Conservation (phyloP, 352 stramenopile species). For the Phytophthora pini region DNA sequence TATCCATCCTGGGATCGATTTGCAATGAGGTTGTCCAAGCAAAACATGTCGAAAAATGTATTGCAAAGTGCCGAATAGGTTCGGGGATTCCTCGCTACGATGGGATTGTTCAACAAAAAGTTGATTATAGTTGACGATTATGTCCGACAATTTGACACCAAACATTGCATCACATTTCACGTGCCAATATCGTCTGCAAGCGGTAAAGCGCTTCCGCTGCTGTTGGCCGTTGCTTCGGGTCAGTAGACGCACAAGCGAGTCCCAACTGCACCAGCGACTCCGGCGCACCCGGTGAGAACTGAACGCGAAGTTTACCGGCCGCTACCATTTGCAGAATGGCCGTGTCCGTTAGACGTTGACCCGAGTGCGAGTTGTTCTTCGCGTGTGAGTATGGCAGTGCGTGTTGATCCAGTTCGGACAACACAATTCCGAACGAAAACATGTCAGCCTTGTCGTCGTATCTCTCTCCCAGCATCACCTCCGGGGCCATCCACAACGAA, state of each 20-base stretch:
- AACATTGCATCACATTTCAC: conserved; percentile 21
- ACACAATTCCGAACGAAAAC: conserved; percentile 47
- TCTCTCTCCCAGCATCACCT: conserved; percentile 37
- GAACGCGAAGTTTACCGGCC: conserved; percentile 36
- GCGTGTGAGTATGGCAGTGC: conserved; percentile 31
- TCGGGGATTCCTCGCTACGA: conserved; percentile 19
- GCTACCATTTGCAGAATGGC: conserved; percentile 53
- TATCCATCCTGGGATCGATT: conserved; percentile 34
- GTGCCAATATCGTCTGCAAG: conserved; percentile 36
- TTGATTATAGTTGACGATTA: conserved; percentile 21
- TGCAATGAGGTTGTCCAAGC: conserved; percentile 7
- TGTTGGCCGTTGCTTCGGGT: conserved; percentile 39
- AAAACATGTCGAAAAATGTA: conserved; percentile 29
- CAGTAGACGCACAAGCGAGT: conserved; percentile 34
- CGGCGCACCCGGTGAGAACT: conserved; percentile 32
- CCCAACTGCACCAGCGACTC: conserved; percentile 32
- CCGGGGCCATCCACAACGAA: conserved; percentile 44
- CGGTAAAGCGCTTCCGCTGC: conserved; percentile 45
- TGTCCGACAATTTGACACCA: conserved; percentile 2
- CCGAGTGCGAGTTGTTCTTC: conserved; percentile 21
- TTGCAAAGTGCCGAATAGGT: conserved; percentile 31
- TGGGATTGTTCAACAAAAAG: conserved; percentile 2
- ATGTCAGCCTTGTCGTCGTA: conserved; percentile 51
- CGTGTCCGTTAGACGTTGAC: conserved; percentile 30
- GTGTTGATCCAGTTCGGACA: conserved; percentile 41